Percentiles rank a stretch among this genome's conserved stretches.
phyloP scores from a whole-genome alignment of 495 filamentous ascomycete species.

The Sphaerosporella brunnea region DNA sequence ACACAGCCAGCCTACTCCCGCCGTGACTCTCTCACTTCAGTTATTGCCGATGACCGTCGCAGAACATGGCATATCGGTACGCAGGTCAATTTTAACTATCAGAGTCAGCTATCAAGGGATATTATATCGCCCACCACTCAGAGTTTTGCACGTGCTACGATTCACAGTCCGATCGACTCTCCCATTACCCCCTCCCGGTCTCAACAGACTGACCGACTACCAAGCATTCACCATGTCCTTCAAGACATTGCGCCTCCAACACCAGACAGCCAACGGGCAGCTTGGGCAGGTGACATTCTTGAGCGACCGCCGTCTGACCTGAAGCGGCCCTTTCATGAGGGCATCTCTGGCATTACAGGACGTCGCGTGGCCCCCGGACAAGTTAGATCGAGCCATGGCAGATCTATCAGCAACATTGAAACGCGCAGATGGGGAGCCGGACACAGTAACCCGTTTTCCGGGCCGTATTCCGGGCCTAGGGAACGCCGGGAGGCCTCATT shows the following conservation, averaged over 20 bases:
- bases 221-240: slow-evolving; percentile 7
- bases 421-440: slow-evolving; percentile 7
- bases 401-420: slow-evolving; percentile 10
- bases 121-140: slow-evolving; percentile 20
- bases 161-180: slow-evolving; percentile 14
- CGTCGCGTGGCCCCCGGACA: slow-evolving; percentile 6
- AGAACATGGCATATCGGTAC: slow-evolving; percentile 22
- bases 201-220: neutral
- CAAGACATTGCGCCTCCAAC: neutral
- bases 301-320: slow-evolving; percentile 2
- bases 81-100: slow-evolving; percentile 3
- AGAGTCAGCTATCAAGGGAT: slow-evolving; percentile 14
- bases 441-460: slow-evolving; percentile 6
- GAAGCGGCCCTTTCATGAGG: slow-evolving; percentile 4
- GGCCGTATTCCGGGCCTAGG: slow-evolving; percentile 7
- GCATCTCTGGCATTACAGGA: neutral
- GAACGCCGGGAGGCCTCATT: slow-evolving; percentile 11
- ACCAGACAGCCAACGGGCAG: neutral
- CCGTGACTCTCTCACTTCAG: slow-evolving; percentile 18
- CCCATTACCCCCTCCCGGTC: slow-evolving; percentile 8
- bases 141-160: slow-evolving; percentile 17
- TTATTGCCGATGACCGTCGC: slow-evolving; percentile 19
- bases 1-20: slow-evolving; percentile 4
- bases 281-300: slow-evolving; percentile 1
- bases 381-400: slow-evolving; percentile 5